Evolutionary conservation across 768 basidiomycete genomes (phyloP).

Genomic region (Lactarius hengduanensis): DNA sequence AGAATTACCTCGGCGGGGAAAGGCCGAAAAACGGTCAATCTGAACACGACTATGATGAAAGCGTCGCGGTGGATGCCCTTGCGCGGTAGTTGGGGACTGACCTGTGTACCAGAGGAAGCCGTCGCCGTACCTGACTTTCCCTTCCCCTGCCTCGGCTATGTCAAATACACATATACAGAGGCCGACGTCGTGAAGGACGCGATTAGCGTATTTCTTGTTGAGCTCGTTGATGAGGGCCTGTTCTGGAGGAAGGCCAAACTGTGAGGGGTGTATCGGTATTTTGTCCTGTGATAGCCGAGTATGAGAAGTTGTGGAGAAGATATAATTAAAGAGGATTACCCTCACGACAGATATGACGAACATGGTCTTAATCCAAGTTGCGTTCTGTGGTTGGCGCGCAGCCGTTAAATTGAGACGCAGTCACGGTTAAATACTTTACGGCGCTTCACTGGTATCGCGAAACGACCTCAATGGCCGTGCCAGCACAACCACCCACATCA

Average conservation of each 20-base stretch:
- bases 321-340: slow-evolving; percentile 24
- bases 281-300: slow-evolving; percentile 64
- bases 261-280: slow-evolving; percentile 81
- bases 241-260: slow-evolving; percentile 75
- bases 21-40: slow-evolving; percentile 88
- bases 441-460: background rate
- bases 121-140: slow-evolving; percentile 92
- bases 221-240: slow-evolving; percentile 81
- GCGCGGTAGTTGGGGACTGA: slow-evolving; percentile 36
- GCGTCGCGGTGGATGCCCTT: slow-evolving; percentile 7
- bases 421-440: too few relatives aligned
- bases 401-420: too few relatives aligned
- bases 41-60: slow-evolving; percentile 65
- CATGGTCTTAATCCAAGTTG: slow-evolving; percentile 24
- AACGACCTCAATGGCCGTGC: slow-evolving; percentile 28
- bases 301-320: background rate
- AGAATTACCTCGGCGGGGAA: slow-evolving; percentile 88
- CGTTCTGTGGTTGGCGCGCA: background rate
- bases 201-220: slow-evolving; percentile 95
- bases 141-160: slow-evolving; percentile 81
- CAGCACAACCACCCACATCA: slow-evolving; percentile 33
- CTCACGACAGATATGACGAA: slow-evolving; percentile 40
- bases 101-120: slow-evolving; percentile 95
- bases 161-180: slow-evolving; percentile 91
- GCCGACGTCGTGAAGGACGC: slow-evolving; percentile 86